These are phyloP conservation scores for Purpureocillium takamizusanense DNA, from an alignment of 2,329 filamentous ascomycete genomes.

Conservation along the genomic window DNA sequence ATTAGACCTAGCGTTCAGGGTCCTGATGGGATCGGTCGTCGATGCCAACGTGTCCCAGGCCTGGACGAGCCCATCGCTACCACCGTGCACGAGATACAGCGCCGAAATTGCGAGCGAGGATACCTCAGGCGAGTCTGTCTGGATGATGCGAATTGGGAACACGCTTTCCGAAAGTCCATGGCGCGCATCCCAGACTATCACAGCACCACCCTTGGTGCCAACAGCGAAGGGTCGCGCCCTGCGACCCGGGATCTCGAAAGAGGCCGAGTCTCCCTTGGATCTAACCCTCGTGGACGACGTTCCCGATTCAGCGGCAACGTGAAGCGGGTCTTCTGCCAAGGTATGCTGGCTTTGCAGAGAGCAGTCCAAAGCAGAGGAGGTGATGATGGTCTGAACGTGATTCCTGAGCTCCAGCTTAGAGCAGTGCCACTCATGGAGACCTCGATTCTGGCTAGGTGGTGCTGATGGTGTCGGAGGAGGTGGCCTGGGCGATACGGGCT, in stretches of 20 bases:
- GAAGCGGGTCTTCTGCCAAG: constrained; percentile 67
- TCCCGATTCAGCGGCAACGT: constrained; percentile 30
- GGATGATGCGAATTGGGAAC: constrained; percentile 67
- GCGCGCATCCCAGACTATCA: constrained; percentile 81
- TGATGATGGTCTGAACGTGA: constrained; percentile 52
- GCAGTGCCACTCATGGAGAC: constrained; percentile 20
- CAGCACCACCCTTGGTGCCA: constrained; percentile 68
- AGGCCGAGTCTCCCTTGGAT: constrained; percentile 20
- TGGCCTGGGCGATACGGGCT: constrained; percentile 12
- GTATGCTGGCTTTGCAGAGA: constrained; percentile 66
- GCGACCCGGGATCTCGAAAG: constrained; percentile 69
- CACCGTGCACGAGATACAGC: constrained; percentile 84
- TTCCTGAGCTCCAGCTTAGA: constrained; percentile 41
- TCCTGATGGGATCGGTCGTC: constrained; percentile 66
- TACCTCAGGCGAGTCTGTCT: constrained; percentile 84
- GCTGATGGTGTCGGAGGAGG: constrained; percentile 12
- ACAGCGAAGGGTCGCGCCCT: constrained; percentile 72
- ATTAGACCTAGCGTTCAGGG: constrained; percentile 76
- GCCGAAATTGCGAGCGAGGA: constrained; percentile 76
- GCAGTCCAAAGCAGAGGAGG: constrained; percentile 60
- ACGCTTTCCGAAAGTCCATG: constrained; percentile 39
- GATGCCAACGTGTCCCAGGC: constrained; percentile 95
- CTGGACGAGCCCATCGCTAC: constrained; percentile 89
- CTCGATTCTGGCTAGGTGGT: too few species aligned
- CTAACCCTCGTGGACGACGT: constrained; percentile 38